Evolutionary conservation across 2,329 filamentous ascomycete species (phyloP).

Genomic region (Fusarium annulatum): DNA sequence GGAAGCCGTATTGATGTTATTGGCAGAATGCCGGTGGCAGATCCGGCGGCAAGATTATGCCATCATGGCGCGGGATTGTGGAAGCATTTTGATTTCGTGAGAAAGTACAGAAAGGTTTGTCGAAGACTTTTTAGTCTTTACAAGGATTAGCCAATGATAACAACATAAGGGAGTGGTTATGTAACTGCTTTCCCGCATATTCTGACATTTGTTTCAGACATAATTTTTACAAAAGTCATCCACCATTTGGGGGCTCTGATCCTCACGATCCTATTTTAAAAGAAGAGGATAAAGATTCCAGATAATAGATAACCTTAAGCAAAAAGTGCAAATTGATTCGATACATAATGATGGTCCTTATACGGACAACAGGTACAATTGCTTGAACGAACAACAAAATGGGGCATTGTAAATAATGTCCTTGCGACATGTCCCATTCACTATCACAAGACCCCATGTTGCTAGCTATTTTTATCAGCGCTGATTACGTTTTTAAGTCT

Average conservation of each 20-base stretch:
- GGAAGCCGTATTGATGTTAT: neutral
- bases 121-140: conserved; percentile 7
- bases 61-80: neutral
- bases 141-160: neutral
- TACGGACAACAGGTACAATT: too few relatives aligned
- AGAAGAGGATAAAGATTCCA: too few relatives aligned
- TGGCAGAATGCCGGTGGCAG: neutral
- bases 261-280: too few relatives aligned
- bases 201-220: too few relatives aligned
- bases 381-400: rapidly evolving
- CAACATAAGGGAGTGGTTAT: neutral
- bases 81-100: neutral
- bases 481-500: neutral
- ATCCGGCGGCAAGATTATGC: neutral
- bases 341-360: rapidly evolving
- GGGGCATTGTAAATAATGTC: neutral
- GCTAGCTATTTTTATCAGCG: neutral
- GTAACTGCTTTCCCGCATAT: rapidly evolving
- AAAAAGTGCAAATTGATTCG: rapidly evolving
- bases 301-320: neutral
- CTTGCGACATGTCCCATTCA: neutral
- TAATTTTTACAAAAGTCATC: neutral
- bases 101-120: conserved; percentile 4
- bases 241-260: neutral
- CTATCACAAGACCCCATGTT: neutral